phyloP scores from a whole-genome alignment of 352 stramenopile species.

The Pythium grandisporangium region DNA sequence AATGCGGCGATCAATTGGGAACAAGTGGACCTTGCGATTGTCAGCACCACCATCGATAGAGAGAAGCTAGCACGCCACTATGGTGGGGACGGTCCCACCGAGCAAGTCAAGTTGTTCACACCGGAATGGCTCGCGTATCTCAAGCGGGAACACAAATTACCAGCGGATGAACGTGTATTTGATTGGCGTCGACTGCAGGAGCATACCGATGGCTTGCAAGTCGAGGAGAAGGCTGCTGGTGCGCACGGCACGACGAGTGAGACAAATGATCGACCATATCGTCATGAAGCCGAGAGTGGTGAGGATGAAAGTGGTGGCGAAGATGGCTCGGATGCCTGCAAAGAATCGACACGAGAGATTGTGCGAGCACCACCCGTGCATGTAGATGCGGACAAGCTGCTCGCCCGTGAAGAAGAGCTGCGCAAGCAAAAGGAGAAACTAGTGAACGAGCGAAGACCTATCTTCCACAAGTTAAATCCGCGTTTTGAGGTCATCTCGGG shows the following conservation, averaged over 20 bases:
- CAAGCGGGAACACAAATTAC: constrained; percentile 28
- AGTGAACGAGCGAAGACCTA: constrained; percentile 40
- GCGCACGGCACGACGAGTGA: constrained; percentile 14
- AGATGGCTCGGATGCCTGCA: constrained; percentile 40
- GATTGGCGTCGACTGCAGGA: constrained; percentile 32
- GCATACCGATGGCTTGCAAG: constrained; percentile 12
- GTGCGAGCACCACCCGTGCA: constrained; percentile 21
- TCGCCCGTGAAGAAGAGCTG: constrained; percentile 31
- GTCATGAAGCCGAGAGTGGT: constrained; percentile 3
- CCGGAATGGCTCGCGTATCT: constrained; percentile 63
- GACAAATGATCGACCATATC: neutral
- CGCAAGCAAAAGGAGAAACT: constrained; percentile 38
- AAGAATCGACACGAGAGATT: constrained; percentile 25
- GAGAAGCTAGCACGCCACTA: constrained; percentile 20
- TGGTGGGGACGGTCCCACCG: constrained; percentile 20
- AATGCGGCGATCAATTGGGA: constrained; percentile 23
- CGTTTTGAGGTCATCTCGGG: constrained; percentile 39
- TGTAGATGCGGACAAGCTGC: constrained; percentile 24
- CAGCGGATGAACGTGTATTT: constrained; percentile 11
- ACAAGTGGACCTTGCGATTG: constrained; percentile 32
- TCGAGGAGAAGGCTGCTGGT: constrained; percentile 1
- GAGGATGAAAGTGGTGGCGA: constrained; percentile 18
- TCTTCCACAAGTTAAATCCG: constrained; percentile 76
- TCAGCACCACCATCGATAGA: constrained; percentile 29
- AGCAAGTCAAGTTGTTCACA: constrained; percentile 29